A percentile compares a stretch with the other conserved stretches of the same genome.
Conservation (phyloP, 371 early-diverging fungal species). For the Rozella allomycis region DNA sequence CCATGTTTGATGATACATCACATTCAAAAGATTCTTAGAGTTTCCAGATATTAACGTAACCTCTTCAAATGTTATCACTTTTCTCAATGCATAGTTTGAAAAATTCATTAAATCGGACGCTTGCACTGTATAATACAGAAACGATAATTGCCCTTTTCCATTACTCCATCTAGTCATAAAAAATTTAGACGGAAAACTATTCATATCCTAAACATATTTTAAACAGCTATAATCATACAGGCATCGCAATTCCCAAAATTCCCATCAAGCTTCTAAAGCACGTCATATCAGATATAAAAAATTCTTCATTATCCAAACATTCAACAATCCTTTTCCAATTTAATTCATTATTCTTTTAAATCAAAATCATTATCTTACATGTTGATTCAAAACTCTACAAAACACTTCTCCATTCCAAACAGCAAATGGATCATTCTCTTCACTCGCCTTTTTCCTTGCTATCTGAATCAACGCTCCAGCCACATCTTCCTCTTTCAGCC, state of each 20-base stretch:
- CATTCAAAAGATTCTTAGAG: constrained; percentile 17
- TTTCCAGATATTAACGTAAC: constrained; percentile 3
- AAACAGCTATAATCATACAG: background rate
- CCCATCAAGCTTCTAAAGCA: constrained; percentile 3
- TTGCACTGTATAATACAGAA: constrained; percentile 36
- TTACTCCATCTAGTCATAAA: constrained; percentile 57
- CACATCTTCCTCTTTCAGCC: constrained; percentile 33
- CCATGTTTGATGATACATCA: constrained; percentile 33
- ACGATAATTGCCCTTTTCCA: constrained; percentile 40
- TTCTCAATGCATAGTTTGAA: constrained; percentile 3
- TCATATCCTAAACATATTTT: constrained; percentile 9
- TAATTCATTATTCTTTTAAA: background rate
- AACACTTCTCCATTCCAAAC: constrained; percentile 29
- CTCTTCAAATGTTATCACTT: constrained; percentile 7
- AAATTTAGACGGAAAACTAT: constrained; percentile 38
- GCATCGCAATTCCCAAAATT: constrained; percentile 1
- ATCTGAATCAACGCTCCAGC: constrained; percentile 47
- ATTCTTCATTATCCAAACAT: constrained; percentile 2
- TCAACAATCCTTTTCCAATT: constrained; percentile 3
- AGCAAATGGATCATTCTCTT: constrained; percentile 29
- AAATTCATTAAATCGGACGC: constrained; percentile 23
- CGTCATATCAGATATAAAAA: constrained; percentile 1
- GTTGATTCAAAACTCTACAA: constrained; percentile 3
- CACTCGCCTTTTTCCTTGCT: constrained; percentile 31
- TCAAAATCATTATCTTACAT: background rate